A percentile compares a stretch with the other conserved stretches of the same genome.
phyloP scores from a whole-genome alignment of 2,329 filamentous ascomycete species.

The Biscogniauxia mediterranea region DNA sequence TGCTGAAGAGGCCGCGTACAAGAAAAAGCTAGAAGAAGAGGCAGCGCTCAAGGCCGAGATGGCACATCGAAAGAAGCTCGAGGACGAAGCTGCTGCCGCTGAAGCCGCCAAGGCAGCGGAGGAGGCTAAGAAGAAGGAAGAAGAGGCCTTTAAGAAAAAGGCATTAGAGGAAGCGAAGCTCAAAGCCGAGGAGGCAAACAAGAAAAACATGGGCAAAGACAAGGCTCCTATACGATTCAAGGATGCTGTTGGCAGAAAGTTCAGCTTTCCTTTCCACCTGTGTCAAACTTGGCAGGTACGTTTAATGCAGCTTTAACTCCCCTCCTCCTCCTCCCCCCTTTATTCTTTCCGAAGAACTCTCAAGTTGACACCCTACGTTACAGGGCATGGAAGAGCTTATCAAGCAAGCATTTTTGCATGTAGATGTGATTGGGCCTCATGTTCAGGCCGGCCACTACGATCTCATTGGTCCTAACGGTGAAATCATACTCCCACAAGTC shows the following conservation, averaged over 20 bases:
- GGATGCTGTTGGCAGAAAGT: slow-evolving; percentile 87
- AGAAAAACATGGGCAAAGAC: slow-evolving; percentile 52
- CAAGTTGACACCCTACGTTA: slow-evolving; percentile 4
- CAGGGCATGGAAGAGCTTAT: slow-evolving; percentile 86
- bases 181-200: slow-evolving; percentile 43
- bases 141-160: slow-evolving; percentile 54
- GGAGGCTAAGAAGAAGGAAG: slow-evolving; percentile 53
- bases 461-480: slow-evolving; percentile 72
- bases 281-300: slow-evolving; percentile 81
- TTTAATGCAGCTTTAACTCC: slow-evolving; percentile 19
- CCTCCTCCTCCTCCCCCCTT: neutral
- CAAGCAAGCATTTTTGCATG: slow-evolving; percentile 77
- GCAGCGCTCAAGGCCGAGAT: slow-evolving; percentile 38
- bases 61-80: slow-evolving; percentile 36
- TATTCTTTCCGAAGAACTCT: neutral
- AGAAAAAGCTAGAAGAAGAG: slow-evolving; percentile 24
- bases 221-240: slow-evolving; percentile 84
- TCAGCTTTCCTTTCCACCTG: slow-evolving; percentile 84
- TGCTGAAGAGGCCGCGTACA: slow-evolving; percentile 25
- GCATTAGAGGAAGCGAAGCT: slow-evolving; percentile 46
- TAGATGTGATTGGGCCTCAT: slow-evolving; percentile 72
- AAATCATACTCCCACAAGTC: slow-evolving; percentile 77
- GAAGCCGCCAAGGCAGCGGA: slow-evolving; percentile 47
- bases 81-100: slow-evolving; percentile 37
- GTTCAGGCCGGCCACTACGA: slow-evolving; percentile 80